Evolutionary conservation across 805 yeast genomes (phyloP), one percentile per base, ranked within the genome.

Genomic region (Starmerella roubikii): DNA sequence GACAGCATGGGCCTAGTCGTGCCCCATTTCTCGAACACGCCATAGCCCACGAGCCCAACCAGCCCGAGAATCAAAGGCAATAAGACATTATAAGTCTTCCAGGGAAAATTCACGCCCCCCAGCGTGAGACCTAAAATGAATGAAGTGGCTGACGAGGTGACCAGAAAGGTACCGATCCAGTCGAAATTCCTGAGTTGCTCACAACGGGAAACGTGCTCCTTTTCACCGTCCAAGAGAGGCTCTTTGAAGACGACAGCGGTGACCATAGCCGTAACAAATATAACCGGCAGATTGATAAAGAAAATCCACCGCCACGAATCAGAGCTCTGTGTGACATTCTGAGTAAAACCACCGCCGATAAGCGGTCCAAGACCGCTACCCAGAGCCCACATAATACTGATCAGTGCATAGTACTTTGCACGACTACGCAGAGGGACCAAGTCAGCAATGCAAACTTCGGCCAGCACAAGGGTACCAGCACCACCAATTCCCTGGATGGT

Each of bases 291-390:
- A 54, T 78, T 78, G 44, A 78, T 65, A 56, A 70, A 78, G 52
- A 77, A 78, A 49, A 82, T 74, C 82, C 83, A 76, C 52, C 85
- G 64, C 84, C 85, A 78, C 17, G 69, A 56, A 3, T 66, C 72
- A 4, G 20, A 6, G 30, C 5, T 11, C 16, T 22, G 3, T 10
- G 28, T 12, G 1, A 69, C 56, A 1, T 78, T 65, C 3, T 21
- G 11, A 1, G 78, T 66, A 42, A 78, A 69, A 0, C 73, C 76
- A 18, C 83, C 83, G n/a, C 83, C 83, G 17, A 76, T 51, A 26
- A 74, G 59, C 0, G 84, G 83, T 1, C 84, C 84, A 15, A 45
- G 18, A 3, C 47, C 52, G 11, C 48, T 45, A 3, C 59, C 57
- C 3, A 57, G 17, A 1, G 59, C 55, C 53, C 57, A 53, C 40